These are phyloP conservation scores for Aegilops speltoides DNA, from an alignment of 176 grass and related monocot species.

Conservation along the genomic window DNA sequence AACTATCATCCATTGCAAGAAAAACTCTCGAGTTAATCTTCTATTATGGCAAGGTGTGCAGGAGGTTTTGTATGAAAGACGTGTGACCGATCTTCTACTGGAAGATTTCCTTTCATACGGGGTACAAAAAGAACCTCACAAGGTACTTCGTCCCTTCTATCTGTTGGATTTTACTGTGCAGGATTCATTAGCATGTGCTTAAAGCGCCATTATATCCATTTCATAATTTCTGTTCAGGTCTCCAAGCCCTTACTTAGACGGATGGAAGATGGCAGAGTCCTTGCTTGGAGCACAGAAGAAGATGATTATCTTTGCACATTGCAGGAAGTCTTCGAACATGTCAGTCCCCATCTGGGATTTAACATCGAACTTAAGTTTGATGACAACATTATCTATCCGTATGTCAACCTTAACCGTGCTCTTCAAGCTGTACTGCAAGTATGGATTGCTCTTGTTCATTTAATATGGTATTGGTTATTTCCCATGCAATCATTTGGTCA, in stretches of 20 bases:
- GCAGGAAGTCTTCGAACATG: slow-evolving; percentile 70
- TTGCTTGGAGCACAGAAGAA: slow-evolving; percentile 62
- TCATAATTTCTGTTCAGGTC: slow-evolving; percentile 39
- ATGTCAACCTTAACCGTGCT: slow-evolving; percentile 39
- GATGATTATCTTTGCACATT: slow-evolving; percentile 79
- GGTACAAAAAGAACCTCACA: slow-evolving; percentile 49
- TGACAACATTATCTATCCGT: slow-evolving; percentile 58
- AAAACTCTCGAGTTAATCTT: slow-evolving; percentile 9
- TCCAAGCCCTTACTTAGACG: slow-evolving; percentile 71
- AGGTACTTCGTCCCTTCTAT: slow-evolving; percentile 35
- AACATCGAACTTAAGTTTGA: slow-evolving; percentile 95
- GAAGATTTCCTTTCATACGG: slow-evolving; percentile 90
- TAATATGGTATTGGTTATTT: neutral
- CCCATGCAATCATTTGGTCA: slow-evolving; percentile 6
- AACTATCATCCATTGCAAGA: neutral
- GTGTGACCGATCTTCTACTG: slow-evolving; percentile 65
- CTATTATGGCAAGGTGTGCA: slow-evolving; percentile 26
- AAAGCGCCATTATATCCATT: neutral
- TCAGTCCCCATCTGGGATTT: slow-evolving; percentile 71
- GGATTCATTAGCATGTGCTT: neutral
- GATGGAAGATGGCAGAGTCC: slow-evolving; percentile 59
- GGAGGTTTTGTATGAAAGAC: slow-evolving; percentile 54
- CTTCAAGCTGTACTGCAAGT: slow-evolving; percentile 68
- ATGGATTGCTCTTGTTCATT: neutral
- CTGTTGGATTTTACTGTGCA: neutral